phyloP scores from a whole-genome alignment of 2,329 filamentous ascomycete species.

The Gyromitra esculenta region DNA sequence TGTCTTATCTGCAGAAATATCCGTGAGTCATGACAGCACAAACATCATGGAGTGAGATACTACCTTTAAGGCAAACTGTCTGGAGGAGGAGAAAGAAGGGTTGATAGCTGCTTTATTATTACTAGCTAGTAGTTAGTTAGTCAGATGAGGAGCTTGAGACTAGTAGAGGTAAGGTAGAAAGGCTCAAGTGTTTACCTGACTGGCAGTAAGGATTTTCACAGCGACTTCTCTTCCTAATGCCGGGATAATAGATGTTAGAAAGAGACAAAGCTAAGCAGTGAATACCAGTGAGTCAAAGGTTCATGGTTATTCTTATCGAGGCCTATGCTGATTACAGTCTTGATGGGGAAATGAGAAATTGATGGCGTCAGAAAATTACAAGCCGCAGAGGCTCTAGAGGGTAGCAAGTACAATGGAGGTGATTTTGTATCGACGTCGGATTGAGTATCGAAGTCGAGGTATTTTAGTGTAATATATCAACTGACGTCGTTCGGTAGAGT shows the following conservation, averaged over 20 bases:
- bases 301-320: conserved; percentile 7
- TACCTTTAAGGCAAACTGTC: not conserved
- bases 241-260: not conserved
- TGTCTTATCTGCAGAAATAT: not conserved
- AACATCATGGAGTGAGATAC: not conserved
- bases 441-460: not conserved
- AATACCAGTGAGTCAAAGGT: conserved; percentile 8
- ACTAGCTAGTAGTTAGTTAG: not conserved
- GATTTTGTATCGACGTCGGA: not conserved
- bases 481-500: no score
- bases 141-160: not conserved
- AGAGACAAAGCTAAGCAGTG: not conserved
- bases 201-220: not conserved
- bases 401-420: conserved; percentile 1
- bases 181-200: not conserved
- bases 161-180: not conserved
- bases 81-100: not conserved
- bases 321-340: not conserved
- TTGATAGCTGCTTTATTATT: not conserved
- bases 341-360: not conserved
- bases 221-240: not conserved
- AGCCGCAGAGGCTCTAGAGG: not conserved
- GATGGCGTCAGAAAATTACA: not conserved
- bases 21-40: not conserved
- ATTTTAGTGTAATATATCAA: not conserved